Base-by-base conservation (phyloP, 2,329 filamentous ascomycete species). In the Talaromyces rugulosus region DNA sequence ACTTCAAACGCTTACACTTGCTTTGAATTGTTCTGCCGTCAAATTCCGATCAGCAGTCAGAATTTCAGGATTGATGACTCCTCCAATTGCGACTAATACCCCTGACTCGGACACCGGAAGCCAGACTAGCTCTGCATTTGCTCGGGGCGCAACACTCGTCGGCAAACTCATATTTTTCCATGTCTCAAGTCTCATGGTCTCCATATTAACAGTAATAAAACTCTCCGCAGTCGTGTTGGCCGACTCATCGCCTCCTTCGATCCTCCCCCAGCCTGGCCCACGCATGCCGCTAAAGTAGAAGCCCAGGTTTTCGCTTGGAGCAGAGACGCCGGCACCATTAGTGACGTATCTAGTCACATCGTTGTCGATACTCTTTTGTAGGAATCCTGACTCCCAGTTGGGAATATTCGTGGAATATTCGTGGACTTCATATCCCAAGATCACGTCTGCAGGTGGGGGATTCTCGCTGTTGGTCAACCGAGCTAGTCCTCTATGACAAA, bases 211-310 rank as follows among this genome's bases (percentile, higher is more conserved):
- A 0, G 81, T 80, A 67, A 91, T 84, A 33, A 92, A 74, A 1
- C 76, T 84, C 61, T 84, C 71, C 1, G 87, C 86, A 2, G 81
- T 72, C 0, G 68, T 58, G 2, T 77, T 76, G 0, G 72, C 68
- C 33, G 80, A 77, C 5, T n/a, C 14, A 1, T 62, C 58, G 6
- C 69, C 58, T 9, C 70, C 68, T 61, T 78, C 80, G 51, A 90
- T 82, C 0, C 79, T 74, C 0, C 85, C 85, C 67, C 76, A 81
- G 12, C 74, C 72, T 0, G 78, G 72, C 0, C 85, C 80, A 14
- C 78, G 82, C 72, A 88, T 75, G 0, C 89, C 89, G 0, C 86
- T 85, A 65, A 91, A 89, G 67, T 91, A 91, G 78, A 86, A 91
- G 0, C 87, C 87, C 66, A 86, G 81, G 65, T 90, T 87, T 72